Evolutionary conservation across 768 basidiomycete genomes (phyloP).

Genomic region (Clitopilus hobsonii): DNA sequence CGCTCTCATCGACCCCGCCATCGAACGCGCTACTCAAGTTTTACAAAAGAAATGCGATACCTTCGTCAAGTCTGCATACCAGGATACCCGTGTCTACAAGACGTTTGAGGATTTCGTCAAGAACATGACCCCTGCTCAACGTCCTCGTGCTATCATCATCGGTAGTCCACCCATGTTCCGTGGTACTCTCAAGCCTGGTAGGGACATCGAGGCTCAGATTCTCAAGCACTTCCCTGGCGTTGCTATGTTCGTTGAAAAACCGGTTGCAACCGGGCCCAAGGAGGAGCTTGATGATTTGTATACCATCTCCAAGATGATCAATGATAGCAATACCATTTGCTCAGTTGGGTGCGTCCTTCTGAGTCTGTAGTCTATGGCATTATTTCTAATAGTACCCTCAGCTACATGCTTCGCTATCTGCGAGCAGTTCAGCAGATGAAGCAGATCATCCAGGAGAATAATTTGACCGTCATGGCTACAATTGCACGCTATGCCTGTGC

Average conservation of each 20-base stretch:
- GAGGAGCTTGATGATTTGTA: constrained; percentile 66
- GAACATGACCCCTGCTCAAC: constrained; percentile 56
- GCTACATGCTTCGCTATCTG: constrained; percentile 92
- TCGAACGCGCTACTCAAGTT: constrained; percentile 73
- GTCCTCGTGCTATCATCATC: constrained; percentile 80
- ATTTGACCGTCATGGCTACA: constrained; percentile 93
- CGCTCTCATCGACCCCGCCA: constrained; percentile 88
- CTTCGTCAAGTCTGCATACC: constrained; percentile 91
- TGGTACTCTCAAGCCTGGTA: constrained; percentile 67
- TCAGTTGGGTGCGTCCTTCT: constrained; percentile 70
- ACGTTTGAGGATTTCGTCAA: constrained; percentile 82
- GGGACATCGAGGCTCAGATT: constrained; percentile 86
- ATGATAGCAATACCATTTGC: constrained; percentile 68
- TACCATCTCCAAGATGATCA: constrained; percentile 67
- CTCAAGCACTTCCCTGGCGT: constrained; percentile 84
- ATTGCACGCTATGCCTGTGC: constrained; percentile 92
- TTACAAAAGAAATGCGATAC: constrained; percentile 89
- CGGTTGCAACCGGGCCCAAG: constrained; percentile 76
- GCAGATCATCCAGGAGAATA: constrained; percentile 89
- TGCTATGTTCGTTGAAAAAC: constrained; percentile 91
- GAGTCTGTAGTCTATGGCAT: not conserved
- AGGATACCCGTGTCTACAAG: constrained; percentile 80
- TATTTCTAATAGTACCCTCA: constrained; percentile 19
- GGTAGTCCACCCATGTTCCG: constrained; percentile 95
- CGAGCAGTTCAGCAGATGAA: constrained; percentile 97